phyloP scores from a whole-genome alignment of 805 yeast genomes.

The Teunomyces tritomae region DNA sequence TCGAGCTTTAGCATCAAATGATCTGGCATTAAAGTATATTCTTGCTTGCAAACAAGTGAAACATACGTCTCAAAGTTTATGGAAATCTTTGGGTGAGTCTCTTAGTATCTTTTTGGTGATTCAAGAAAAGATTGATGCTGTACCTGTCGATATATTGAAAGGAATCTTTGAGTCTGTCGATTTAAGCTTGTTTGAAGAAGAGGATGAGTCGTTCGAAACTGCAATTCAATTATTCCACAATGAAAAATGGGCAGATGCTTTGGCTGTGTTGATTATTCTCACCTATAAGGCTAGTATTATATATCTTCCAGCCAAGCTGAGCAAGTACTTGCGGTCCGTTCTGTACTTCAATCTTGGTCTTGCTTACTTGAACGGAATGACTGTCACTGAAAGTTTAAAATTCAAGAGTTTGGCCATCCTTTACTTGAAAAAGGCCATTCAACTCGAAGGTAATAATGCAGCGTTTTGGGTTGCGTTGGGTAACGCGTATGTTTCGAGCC shows the following conservation, averaged over 20 bases:
- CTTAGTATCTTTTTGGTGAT: constrained; percentile 52
- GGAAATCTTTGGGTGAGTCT: constrained; percentile 65
- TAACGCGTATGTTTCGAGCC: constrained; percentile 59
- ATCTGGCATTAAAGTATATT: constrained; percentile 45
- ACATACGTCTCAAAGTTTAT: constrained; percentile 48
- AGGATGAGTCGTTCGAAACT: not conserved
- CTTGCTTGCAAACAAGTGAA: constrained; percentile 35
- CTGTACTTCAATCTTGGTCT: constrained; percentile 69
- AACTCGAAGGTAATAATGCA: constrained; percentile 64
- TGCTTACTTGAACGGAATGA: constrained; percentile 50
- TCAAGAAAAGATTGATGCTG: constrained; percentile 47
- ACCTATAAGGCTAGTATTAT: constrained; percentile 46
- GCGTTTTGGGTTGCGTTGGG: constrained; percentile 85
- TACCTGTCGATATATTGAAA: constrained; percentile 41
- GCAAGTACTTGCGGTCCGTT: constrained; percentile 54
- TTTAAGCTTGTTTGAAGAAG: constrained; percentile 9
- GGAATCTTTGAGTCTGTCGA: constrained; percentile 18
- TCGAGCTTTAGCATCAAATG: constrained; percentile 53
- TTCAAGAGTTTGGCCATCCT: constrained; percentile 53
- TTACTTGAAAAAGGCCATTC: constrained; percentile 64
- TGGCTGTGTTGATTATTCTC: constrained; percentile 42
- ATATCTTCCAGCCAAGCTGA: constrained; percentile 30
- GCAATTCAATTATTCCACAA: constrained; percentile 13
- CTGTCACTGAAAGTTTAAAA: constrained; percentile 7
- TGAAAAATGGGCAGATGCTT: constrained; percentile 25